Percentiles rank a stretch among this genome's conserved stretches.
These are phyloP conservation scores for Lactarius pseudohatsudake DNA, from an alignment of 768 basidiomycete species.

Conservation along the genomic window DNA sequence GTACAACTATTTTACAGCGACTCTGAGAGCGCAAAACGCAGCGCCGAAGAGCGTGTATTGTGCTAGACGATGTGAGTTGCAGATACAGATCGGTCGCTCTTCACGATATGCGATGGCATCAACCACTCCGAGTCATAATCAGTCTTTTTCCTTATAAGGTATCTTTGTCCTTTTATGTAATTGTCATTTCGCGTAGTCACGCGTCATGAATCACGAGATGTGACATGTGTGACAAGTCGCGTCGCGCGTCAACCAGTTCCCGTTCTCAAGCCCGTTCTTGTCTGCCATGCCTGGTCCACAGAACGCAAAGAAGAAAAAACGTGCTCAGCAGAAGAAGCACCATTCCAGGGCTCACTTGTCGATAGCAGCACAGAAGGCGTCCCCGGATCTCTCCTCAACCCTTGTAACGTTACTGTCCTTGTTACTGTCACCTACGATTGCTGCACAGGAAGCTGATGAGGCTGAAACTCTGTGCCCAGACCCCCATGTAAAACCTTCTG, in stretches of 20 bases:
- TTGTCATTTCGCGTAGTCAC: neutral
- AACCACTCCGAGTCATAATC: conserved; percentile 2
- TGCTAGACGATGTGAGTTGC: conserved; percentile 6
- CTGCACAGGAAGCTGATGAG: conserved; percentile 2
- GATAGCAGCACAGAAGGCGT: neutral
- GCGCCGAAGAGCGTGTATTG: conserved; percentile 24
- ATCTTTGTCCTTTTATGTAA: conserved; percentile 1
- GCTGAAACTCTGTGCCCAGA: conserved; percentile 13
- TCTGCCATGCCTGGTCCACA: conserved; percentile 59
- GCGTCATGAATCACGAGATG: neutral
- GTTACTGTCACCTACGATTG: neutral
- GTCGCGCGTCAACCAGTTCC: neutral
- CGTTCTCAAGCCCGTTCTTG: neutral
- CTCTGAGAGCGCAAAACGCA: conserved; percentile 28
- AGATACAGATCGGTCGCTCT: conserved; percentile 19
- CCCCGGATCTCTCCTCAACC: neutral
- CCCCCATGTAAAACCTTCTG: conserved; percentile 1
- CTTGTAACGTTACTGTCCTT: conserved; percentile 10
- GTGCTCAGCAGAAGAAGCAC: conserved; percentile 37
- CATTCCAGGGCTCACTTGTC: conserved; percentile 27
- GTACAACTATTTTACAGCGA: conserved; percentile 30
- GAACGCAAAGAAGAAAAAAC: conserved; percentile 51
- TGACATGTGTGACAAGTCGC: conserved; percentile 15
- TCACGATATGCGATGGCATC: neutral
- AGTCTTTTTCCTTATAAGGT: conserved; percentile 12